phyloP scores from a whole-genome alignment of 495 filamentous ascomycete species.

The Podospora tetraspora region DNA sequence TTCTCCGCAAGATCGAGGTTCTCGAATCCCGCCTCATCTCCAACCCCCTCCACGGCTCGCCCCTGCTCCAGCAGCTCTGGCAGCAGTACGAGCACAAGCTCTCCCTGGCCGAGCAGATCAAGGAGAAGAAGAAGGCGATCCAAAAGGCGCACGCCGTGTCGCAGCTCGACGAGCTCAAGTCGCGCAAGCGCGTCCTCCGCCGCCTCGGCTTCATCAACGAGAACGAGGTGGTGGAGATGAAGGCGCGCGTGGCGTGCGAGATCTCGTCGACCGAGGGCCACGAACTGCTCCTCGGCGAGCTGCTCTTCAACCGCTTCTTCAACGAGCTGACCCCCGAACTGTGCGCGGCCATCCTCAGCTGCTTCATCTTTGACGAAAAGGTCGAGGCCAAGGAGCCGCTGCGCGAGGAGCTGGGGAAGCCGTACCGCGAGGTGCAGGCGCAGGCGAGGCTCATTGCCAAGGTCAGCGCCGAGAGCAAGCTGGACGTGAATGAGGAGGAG shows the following conservation, averaged over 20 bases:
- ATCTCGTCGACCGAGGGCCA: conserved; percentile 80
- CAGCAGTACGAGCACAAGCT: conserved; percentile 79
- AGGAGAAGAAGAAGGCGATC: conserved; percentile 80
- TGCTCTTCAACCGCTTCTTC: conserved; percentile 96
- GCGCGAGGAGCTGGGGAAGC: conserved; percentile 78
- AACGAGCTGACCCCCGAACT: conserved; percentile 88
- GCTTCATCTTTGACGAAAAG: conserved; percentile 97
- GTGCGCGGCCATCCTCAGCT: conserved; percentile 75
- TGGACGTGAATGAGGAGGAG: conserved; percentile 85
- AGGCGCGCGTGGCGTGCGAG: conserved; percentile 94
- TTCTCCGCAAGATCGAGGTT: conserved; percentile 93
- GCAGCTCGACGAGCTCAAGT: conserved; percentile 93
- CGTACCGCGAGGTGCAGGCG: conserved; percentile 74
- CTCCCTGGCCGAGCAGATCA: conserved; percentile 69
- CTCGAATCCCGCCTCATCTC: conserved; percentile 84
- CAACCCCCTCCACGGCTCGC: conserved; percentile 86
- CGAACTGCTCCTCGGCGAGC: conserved; percentile 83
- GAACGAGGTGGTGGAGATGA: conserved; percentile 85
- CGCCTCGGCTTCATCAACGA: conserved; percentile 96
- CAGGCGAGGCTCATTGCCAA: conserved; percentile 85
- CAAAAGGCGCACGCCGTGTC: conserved; percentile 73
- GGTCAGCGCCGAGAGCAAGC: conserved; percentile 86
- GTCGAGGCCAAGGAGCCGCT: conserved; percentile 59
- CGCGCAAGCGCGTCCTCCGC: conserved; percentile 90
- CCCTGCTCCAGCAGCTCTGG: conserved; percentile 73